A percentile compares a stretch with the other conserved stretches of the same genome.
Conservation (phyloP, 805 yeast genomes). For the Isabelozyma gotoi region DNA sequence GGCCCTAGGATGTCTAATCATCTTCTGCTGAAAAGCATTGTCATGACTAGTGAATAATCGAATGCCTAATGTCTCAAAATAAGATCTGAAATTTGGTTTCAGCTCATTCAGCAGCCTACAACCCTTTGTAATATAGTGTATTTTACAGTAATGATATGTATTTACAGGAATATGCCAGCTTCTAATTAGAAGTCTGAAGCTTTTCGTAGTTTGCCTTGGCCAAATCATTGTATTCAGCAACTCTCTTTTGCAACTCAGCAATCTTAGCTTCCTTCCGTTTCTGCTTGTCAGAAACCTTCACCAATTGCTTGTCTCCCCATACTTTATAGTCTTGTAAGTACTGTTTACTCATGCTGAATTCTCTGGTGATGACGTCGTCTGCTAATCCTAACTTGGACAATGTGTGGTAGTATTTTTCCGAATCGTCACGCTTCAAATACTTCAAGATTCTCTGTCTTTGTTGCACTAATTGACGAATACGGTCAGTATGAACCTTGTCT, state of each 20-base stretch:
- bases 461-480: constrained; percentile 81
- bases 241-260: constrained; percentile 39
- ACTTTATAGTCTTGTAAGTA: constrained; percentile 77
- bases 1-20: too few species aligned
- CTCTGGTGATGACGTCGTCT: constrained; percentile 73
- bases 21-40: too few species aligned
- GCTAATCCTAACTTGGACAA: constrained; percentile 84
- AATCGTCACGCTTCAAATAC: constrained; percentile 77
- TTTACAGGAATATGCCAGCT: too few species aligned
- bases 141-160: background rate
- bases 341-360: constrained; percentile 76
- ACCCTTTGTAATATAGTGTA: constrained; percentile 3
- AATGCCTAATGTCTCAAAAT: too few species aligned
- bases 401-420: constrained; percentile 81
- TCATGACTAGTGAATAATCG: too few species aligned
- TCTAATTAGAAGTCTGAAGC: constrained; percentile 8
- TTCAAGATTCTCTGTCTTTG: constrained; percentile 80
- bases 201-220: constrained; percentile 35
- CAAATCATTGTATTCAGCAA: constrained; percentile 35
- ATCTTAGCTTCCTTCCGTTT: constrained; percentile 27
- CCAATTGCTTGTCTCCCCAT: constrained; percentile 71
- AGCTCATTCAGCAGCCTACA: background rate
- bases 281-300: constrained; percentile 44
- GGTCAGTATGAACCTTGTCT: constrained; percentile 69
- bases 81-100: too few species aligned